Conservation (phyloP, 176 grass and related monocot genomes). For the Carex littledalei region DNA sequence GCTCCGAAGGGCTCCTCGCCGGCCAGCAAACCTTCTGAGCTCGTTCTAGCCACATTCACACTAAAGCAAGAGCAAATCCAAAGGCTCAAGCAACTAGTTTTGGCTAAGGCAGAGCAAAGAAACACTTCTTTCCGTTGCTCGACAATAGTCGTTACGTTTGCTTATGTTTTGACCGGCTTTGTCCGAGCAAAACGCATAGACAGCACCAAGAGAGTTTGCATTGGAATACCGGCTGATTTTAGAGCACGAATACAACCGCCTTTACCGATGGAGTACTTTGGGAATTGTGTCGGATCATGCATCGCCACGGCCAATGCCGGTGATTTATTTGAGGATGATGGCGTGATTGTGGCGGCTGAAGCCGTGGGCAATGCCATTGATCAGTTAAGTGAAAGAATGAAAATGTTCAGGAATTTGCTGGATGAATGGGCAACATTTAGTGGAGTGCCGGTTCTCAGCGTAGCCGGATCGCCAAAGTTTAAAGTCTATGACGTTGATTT, state of each 20-base stretch:
- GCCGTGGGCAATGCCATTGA: conserved; percentile 16
- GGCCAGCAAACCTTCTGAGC: neutral
- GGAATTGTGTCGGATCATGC: conserved; percentile 42
- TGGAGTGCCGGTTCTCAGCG: neutral
- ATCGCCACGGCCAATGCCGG: neutral
- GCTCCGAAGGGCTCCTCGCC: neutral
- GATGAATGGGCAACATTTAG: neutral
- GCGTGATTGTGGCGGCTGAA: conserved; percentile 17
- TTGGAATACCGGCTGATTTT: conserved; percentile 34
- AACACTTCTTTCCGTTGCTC: conserved; percentile 33
- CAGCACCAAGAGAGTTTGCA: neutral
- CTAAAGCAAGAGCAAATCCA: neutral
- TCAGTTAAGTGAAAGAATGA: neutral
- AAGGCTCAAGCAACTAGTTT: conserved; percentile 17
- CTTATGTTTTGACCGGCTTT: conserved; percentile 38
- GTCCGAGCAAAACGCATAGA: neutral
- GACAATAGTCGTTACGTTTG: conserved; percentile 31
- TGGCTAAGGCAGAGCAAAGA: neutral
- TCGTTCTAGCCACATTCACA: conserved; percentile 32
- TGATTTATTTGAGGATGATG: conserved; percentile 1
- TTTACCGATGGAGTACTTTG: conserved; percentile 39
- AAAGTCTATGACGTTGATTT: conserved; percentile 51
- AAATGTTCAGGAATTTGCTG: neutral
- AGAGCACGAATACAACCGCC: conserved; percentile 24
- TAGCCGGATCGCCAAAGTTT: conserved; percentile 45